Evolutionary conservation across 768 basidiomycete species (phyloP), one percentile per base, ranked within the genome.

Genomic region (Termitomyces sp.): DNA sequence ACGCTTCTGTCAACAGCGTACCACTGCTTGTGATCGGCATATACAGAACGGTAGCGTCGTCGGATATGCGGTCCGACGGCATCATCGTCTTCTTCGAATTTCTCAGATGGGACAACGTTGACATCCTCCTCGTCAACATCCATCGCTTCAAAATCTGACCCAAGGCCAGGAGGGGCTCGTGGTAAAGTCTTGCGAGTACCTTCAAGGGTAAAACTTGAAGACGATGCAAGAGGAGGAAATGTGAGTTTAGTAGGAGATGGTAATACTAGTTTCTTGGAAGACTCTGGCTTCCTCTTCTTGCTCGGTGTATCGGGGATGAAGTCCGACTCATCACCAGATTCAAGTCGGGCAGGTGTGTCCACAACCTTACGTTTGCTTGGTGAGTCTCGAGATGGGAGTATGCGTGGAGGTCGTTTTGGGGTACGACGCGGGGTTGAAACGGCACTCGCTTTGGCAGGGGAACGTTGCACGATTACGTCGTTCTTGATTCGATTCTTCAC

Each of bases 21-120:
- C 81, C 81, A 83, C 47, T 82, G 79, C 51, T 72, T 64, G n/a
- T 77, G 74, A 60, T 81, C 80, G 2, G 75, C 68, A 66, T 81
- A 82, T 15, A 81, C 72, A 8, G 81, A 76, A 10, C 77, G 72
- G 62, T 80, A 82, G 8, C 80, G 76, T 6, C 75, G 72, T 31
- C 68, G 51, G 1, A 58, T 52, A 3, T 47, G 63, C 52, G 10
- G 31, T 49, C 65, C 65, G 42, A 60, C 70, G 33, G 47, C 66
- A 54, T 62, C 65, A 36, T 60, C 62, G 29, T 70, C 73, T 9
- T 56, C 48, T 16, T 34, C 58, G 16, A 29, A 28, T 33, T 24
- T 68, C 57, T 20, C 68, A 62, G 28, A 63, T 57, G 22, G 63
- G 60, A n/a, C 52, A 39, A n/a, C 29, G 24, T 60, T 26, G 12